A percentile compares a stretch with the other conserved stretches of the same genome.
These are phyloP conservation scores for Ascochyta rabiei DNA, from an alignment of 2,329 filamentous ascomycete species.

Conservation along the genomic window DNA sequence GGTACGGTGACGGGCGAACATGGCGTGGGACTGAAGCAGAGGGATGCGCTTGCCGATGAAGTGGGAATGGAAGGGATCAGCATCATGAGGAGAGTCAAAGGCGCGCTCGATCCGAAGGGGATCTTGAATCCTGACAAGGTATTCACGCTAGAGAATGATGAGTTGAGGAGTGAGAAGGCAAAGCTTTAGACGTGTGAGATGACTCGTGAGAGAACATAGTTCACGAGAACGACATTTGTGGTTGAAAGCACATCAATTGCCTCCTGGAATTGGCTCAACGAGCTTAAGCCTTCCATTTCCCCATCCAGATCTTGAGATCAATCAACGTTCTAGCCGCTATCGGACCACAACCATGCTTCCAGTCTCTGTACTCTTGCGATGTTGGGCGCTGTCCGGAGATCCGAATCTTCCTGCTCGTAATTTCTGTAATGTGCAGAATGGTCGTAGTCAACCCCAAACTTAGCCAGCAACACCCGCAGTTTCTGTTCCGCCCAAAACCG, in stretches of 20 bases:
- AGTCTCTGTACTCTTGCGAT: no score
- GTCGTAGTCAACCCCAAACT: no score
- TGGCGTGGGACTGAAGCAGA: conserved; percentile 80
- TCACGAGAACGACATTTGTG: no score
- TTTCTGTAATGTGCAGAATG: no score
- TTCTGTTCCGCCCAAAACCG: no score
- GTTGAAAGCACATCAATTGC: no score
- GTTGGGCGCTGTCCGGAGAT: no score
- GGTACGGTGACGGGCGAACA: conserved; percentile 87
- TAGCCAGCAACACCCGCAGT: no score
- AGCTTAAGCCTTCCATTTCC: not conserved
- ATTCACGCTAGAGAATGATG: conserved; percentile 53
- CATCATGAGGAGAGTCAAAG: conserved; percentile 81
- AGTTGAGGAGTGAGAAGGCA: not conserved
- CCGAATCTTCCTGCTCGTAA: no score
- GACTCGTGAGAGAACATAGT: not conserved
- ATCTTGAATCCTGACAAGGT: conserved; percentile 69
- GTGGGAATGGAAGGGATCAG: conserved; percentile 75
- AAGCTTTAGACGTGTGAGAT: not conserved
- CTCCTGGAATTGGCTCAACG: no score
- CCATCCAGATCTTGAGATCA: not conserved
- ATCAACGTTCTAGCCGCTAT: not conserved
- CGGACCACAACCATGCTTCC: no score
- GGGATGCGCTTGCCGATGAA: conserved; percentile 79
- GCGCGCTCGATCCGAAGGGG: conserved; percentile 74